These are phyloP conservation scores for Pyronema domesticum DNA, from an alignment of 495 filamentous ascomycete genomes.

Conservation along the genomic window DNA sequence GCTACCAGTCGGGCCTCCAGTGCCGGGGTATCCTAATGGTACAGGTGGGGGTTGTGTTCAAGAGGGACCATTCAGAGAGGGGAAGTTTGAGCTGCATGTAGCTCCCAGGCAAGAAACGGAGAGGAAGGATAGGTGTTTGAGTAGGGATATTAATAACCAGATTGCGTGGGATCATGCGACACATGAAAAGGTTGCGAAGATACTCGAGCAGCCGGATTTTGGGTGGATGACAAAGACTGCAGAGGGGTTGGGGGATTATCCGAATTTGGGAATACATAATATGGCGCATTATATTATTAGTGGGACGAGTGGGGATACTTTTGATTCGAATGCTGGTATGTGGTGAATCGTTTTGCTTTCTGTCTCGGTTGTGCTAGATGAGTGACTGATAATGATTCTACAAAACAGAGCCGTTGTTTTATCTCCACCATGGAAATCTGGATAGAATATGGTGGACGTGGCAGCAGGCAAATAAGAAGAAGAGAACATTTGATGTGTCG, in stretches of 20 bases:
- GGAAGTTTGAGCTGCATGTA: slow-evolving; percentile 17
- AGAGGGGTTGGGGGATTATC: neutral
- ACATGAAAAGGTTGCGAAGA: neutral
- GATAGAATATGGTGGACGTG: slow-evolving; percentile 42
- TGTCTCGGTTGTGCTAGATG: neutral
- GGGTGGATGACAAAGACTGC: neutral
- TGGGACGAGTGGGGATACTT: too few species aligned
- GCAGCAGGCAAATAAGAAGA: slow-evolving; percentile 31
- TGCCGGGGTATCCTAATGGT: slow-evolving; percentile 28
- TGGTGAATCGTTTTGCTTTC: too few species aligned
- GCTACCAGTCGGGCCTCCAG: too few species aligned
- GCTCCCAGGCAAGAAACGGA: neutral
- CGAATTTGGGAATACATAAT: slow-evolving; percentile 1
- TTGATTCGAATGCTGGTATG: too few species aligned
- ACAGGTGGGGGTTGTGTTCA: slow-evolving; percentile 25
- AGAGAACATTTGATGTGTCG: slow-evolving; percentile 8
- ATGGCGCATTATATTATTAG: neutral
- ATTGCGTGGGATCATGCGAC: neutral
- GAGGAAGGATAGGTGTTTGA: slow-evolving; percentile 7
- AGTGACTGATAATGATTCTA: neutral
- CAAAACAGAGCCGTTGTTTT: slow-evolving; percentile 35
- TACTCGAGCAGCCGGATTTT: slow-evolving; percentile 3
- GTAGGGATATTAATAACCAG: slow-evolving; percentile 5
- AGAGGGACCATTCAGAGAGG: slow-evolving; percentile 31
- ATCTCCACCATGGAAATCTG: slow-evolving; percentile 39